These are phyloP conservation scores for Ganoderma boninense DNA, from an alignment of 1,284 basidiomycete species.

Conservation along the genomic window DNA sequence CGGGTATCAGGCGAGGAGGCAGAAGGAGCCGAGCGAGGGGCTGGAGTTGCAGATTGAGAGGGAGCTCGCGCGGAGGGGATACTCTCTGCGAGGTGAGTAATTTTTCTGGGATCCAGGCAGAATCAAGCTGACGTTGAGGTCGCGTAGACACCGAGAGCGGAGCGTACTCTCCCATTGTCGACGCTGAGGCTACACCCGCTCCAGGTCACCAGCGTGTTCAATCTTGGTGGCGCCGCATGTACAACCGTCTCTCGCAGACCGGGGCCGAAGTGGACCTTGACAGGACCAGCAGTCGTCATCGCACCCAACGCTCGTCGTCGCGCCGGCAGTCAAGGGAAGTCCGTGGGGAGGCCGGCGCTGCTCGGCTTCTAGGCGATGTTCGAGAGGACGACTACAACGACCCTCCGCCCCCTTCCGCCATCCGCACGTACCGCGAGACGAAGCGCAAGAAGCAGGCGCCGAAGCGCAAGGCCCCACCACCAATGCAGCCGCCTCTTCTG, in stretches of 20 bases:
- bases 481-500: conserved; percentile 17
- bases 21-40: conserved; percentile 59
- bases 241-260: conserved; percentile 59
- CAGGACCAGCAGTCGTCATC: background rate
- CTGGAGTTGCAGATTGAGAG: conserved; percentile 60
- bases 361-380: conserved; percentile 30
- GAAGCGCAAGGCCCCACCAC: conserved; percentile 21
- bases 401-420: conserved; percentile 49
- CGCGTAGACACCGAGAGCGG: conserved; percentile 18
- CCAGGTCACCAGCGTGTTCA: conserved; percentile 40
- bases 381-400: conserved; percentile 49
- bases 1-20: conserved; percentile 42
- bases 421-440: conserved; percentile 44
- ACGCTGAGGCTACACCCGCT: conserved; percentile 19
- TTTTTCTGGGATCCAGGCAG: background rate
- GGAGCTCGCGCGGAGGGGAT: conserved; percentile 59
- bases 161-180: conserved; percentile 25
- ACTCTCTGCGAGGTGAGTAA: conserved; percentile 42
- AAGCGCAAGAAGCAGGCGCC: conserved; percentile 21
- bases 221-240: conserved; percentile 67
- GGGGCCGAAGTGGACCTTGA: conserved; percentile 42
- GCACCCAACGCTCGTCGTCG: conserved; percentile 26
- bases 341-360: conserved; percentile 4
- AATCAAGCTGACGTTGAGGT: background rate
- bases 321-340: conserved; percentile 29